Percentiles rank a stretch among this genome's conserved stretches.
These are phyloP conservation scores for Candida berthetii DNA, from an alignment of 805 yeast genomes.

Conservation along the genomic window DNA sequence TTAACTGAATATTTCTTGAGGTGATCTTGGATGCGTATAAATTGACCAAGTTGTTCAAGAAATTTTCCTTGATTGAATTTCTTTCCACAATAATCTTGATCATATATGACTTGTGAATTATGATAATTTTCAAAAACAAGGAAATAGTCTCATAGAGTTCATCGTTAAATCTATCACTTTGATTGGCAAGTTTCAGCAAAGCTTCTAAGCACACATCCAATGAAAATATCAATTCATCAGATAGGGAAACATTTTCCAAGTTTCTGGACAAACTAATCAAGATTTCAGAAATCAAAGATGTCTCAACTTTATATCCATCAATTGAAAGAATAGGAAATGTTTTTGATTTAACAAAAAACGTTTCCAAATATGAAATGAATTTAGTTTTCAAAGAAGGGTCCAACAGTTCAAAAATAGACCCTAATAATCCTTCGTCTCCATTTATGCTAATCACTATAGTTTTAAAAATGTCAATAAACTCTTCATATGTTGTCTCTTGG, in stretches of 20 bases:
- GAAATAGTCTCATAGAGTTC: constrained; percentile 28
- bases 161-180: constrained; percentile 7
- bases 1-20: constrained; percentile 39
- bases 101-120: constrained; percentile 48
- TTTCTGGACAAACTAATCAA: constrained; percentile 14
- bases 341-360: constrained; percentile 33
- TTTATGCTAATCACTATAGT: constrained; percentile 5
- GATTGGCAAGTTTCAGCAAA: constrained; percentile 18
- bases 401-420: constrained; percentile 33
- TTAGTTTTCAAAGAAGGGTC: constrained; percentile 23
- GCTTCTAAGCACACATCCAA: constrained; percentile 34
- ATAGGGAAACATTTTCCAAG: constrained; percentile 5
- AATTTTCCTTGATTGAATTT: constrained; percentile 35
- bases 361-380: constrained; percentile 31
- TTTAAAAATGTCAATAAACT: constrained; percentile 6
- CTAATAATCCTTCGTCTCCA: constrained; percentile 15
- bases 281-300: constrained; percentile 8
- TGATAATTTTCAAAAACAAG: constrained; percentile 46
- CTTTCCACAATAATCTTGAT: constrained; percentile 38
- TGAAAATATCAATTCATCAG: constrained; percentile 34
- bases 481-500: constrained; percentile 5
- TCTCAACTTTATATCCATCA: not conserved
- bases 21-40: constrained; percentile 39
- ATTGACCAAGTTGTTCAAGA: constrained; percentile 40
- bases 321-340: constrained; percentile 26